Conservation (phyloP, 805 yeast species). For the Kodamaea neixiangensis region DNA sequence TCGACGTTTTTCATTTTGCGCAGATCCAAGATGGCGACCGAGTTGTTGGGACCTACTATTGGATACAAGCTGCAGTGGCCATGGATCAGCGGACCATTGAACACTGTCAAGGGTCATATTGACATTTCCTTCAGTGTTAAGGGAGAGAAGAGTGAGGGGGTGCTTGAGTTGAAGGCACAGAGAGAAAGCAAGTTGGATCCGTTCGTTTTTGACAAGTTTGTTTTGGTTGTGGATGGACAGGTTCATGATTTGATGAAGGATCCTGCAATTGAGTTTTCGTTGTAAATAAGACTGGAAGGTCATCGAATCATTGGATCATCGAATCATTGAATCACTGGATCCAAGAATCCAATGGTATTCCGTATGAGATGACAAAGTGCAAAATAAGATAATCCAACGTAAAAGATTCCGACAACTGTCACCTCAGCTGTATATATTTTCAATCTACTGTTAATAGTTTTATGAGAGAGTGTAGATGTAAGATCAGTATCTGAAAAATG, state of each 20-base stretch:
- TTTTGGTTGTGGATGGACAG: slow-evolving; percentile 23
- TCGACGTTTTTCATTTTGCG: slow-evolving; percentile 86
- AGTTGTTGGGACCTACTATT: slow-evolving; percentile 71
- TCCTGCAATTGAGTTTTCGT: slow-evolving; percentile 29
- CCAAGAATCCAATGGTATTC: no score
- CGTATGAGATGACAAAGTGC: no score
- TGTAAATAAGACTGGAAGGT: no score
- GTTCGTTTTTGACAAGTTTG: slow-evolving; percentile 36
- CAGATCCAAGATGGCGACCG: slow-evolving; percentile 65
- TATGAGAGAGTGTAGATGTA: no score
- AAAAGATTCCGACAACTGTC: no score
- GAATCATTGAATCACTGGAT: no score
- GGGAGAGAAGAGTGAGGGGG: slow-evolving; percentile 61
- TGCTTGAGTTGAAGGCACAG: slow-evolving; percentile 68
- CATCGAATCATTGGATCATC: no score
- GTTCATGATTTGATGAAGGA: slow-evolving; percentile 31
- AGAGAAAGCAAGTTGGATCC: slow-evolving; percentile 58
- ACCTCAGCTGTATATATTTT: no score
- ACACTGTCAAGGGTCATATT: slow-evolving; percentile 79
- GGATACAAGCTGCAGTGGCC: slow-evolving; percentile 76
- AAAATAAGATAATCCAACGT: no score
- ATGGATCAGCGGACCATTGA: slow-evolving; percentile 85
- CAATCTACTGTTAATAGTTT: no score
- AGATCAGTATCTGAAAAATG: no score
- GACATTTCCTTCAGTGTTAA: slow-evolving; percentile 69